These are phyloP conservation scores for Zygoascus bituminiphila DNA, from an alignment of 805 yeast genomes.

Conservation along the genomic window DNA sequence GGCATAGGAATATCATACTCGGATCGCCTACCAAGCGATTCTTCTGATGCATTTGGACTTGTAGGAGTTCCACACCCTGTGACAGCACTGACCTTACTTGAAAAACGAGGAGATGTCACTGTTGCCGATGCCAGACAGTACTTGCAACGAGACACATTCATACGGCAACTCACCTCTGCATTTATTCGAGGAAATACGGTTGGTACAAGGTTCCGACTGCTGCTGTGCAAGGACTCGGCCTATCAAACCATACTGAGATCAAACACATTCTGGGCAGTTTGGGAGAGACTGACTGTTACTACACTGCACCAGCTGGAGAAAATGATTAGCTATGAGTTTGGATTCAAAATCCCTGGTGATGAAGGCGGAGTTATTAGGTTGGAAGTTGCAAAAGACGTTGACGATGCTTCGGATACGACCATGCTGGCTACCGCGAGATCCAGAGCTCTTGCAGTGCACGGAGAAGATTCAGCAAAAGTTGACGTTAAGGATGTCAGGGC, in stretches of 20 bases:
- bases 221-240: constrained; percentile 17
- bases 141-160: constrained; percentile 5
- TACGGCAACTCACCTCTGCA: constrained; percentile 10
- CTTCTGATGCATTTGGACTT: constrained; percentile 10
- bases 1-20: background rate
- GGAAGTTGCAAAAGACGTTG: background rate
- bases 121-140: constrained; percentile 7
- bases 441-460: background rate
- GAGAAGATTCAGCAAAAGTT: background rate
- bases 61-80: constrained; percentile 17
- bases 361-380: background rate
- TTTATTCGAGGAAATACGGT: constrained; percentile 11
- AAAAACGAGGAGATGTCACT: constrained; percentile 7
- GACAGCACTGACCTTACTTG: constrained; percentile 9
- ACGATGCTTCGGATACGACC: constrained; percentile 3
- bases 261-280: constrained; percentile 14
- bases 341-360: constrained; percentile 10
- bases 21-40: constrained; percentile 3
- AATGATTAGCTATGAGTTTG: constrained; percentile 15
- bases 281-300: constrained; percentile 12
- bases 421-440: background rate
- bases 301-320: constrained; percentile 3
- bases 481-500: constrained; percentile 4
- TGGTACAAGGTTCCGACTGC: constrained; percentile 10
- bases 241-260: constrained; percentile 6